Base-by-base conservation (phyloP, 257 asterid genomes). In the Paulownia fortunei region DNA sequence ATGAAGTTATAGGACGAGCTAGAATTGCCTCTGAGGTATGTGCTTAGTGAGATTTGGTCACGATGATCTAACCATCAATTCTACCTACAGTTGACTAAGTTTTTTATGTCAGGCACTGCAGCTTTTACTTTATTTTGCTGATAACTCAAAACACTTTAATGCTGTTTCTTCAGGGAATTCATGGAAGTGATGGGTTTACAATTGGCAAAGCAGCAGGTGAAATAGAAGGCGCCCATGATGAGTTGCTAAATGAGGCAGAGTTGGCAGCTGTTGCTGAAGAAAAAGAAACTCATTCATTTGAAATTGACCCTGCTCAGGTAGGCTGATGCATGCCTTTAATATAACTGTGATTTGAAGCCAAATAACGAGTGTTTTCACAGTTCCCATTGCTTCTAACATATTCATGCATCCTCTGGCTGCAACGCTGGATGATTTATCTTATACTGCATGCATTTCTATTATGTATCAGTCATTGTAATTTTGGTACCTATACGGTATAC, bases 261-360 rank as follows among this genome's bases (percentile, higher is more conserved):
- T 76, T 96, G 87, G 98, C 97, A 18, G 97, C 98, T 84, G 99
- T 87, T 65, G 94, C 97, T 83, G 98, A 92, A 91, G 98, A 96
- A 86, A 96, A 89, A 87, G 99, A 93, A 87, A 96, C 97, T 47
- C 99, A 90, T 86, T 80, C 98, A 15, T 93, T 96, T 84, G 97
- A 96, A 84, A 86, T 96, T 79, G 94, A 92, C 79, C 97, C 97
- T 83, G 85, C 92, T 71, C 98, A 93, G 97, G 99, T 93, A 68
- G 54, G 71, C 87, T 75, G 34, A 37, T 68, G 47, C 54, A 26
- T 77, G 76, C 77, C 71, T 59, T 26, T 18, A 19, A 60, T 59
- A 23, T 73, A 39, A 72, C 37, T 55, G 46, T 71, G 34, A 34
- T 32, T 26, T 72, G 19, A 51, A 64, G 54, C 68, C 51, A 44